Conservation (phyloP, 108 stramenopile species). For the Nitzschia palea region DNA sequence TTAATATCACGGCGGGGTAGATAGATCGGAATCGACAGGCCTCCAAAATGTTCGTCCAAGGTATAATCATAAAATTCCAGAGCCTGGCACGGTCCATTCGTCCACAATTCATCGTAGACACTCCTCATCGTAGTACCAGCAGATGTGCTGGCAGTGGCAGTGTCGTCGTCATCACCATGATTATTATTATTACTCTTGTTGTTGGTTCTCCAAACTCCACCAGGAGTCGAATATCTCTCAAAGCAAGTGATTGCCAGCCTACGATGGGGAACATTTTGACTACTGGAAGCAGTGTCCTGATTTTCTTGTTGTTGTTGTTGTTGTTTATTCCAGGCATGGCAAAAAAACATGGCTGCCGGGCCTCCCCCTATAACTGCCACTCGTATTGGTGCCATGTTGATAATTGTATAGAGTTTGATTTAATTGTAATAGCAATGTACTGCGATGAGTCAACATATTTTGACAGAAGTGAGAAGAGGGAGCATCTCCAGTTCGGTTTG, state of each 20-base stretch:
- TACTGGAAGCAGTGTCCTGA: too few relatives aligned
- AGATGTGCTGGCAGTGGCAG: not conserved
- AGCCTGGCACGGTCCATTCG: constrained; percentile 46
- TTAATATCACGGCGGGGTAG: constrained; percentile 44
- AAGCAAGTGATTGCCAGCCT: constrained; percentile 27
- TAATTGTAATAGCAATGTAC: too few relatives aligned
- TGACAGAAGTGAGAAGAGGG: too few relatives aligned
- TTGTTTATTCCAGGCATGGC: constrained; percentile 46
- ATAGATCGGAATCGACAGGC: constrained; percentile 33
- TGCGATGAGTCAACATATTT: too few relatives aligned
- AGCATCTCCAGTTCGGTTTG: too few relatives aligned
- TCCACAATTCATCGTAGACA: constrained; percentile 60
- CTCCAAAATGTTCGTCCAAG: constrained; percentile 59
- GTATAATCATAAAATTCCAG: constrained; percentile 68
- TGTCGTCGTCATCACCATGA: constrained; percentile 20
- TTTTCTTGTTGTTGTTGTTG: not conserved
- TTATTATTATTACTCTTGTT: constrained; percentile 2
- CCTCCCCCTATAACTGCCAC: constrained; percentile 54
- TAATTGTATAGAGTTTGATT: too few relatives aligned
- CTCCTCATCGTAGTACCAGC: constrained; percentile 1
- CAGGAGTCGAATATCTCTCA: constrained; percentile 33
- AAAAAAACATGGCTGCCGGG: constrained; percentile 59
- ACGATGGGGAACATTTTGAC: too few relatives aligned
- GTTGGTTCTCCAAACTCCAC: constrained; percentile 44
- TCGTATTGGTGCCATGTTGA: constrained; percentile 2